Evolutionary conservation across 306 rosid genomes (phyloP).

Genomic region (Fragaria vesca): DNA sequence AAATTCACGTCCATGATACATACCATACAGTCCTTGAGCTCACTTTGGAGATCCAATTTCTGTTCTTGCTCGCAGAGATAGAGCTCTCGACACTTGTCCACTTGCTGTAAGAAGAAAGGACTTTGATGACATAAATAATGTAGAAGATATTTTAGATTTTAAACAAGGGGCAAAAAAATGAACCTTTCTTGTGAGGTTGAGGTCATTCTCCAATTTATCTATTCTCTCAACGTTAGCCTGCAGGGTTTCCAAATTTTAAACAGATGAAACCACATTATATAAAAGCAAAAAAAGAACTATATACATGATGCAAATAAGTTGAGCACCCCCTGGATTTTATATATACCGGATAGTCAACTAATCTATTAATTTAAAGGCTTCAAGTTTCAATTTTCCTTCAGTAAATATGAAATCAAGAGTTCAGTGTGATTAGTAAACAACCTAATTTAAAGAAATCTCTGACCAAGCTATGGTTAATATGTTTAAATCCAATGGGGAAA

Average conservation of each 20-base stretch:
- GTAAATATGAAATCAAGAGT: not conserved
- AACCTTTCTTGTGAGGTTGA: conserved; percentile 65
- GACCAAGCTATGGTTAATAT: not conserved
- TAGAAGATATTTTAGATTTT: not conserved
- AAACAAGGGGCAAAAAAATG: conserved; percentile 10
- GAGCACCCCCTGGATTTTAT: not conserved
- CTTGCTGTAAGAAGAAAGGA: conserved; percentile 61
- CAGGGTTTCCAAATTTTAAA: conserved; percentile 9
- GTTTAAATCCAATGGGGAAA: not conserved
- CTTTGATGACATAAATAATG: not conserved
- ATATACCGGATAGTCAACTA: not conserved
- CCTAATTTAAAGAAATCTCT: not conserved
- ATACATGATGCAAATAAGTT: not conserved
- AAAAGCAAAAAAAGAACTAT: conserved; percentile 5
- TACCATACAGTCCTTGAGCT: conserved; percentile 81
- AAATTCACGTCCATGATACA: not conserved
- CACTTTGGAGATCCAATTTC: conserved; percentile 64
- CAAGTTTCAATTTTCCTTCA: not conserved
- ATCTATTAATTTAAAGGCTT: not conserved
- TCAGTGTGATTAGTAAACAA: not conserved
- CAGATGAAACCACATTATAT: conserved; percentile 23
- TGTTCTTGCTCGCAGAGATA: conserved; percentile 75
- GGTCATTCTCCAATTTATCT: conserved; percentile 81
- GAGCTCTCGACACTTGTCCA: conserved; percentile 63
- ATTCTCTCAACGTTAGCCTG: conserved; percentile 81